These are phyloP conservation scores for Pseudogymnoascus sp. DNA, from an alignment of 2,329 filamentous ascomycete genomes.

Conservation along the genomic window DNA sequence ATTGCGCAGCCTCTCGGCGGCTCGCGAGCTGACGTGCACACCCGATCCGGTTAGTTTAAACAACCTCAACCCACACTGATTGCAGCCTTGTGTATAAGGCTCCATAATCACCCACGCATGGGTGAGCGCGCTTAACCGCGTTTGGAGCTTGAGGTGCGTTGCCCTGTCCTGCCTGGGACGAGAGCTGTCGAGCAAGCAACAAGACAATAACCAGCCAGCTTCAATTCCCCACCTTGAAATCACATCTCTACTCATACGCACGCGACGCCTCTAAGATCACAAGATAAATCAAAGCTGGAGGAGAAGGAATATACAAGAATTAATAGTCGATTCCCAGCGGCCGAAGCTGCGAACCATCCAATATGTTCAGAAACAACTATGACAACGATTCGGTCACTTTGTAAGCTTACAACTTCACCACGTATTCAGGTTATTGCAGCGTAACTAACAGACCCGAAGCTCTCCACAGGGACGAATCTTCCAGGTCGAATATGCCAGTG, in stretches of 20 bases:
- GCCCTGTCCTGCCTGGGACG: slow-evolving; percentile 8
- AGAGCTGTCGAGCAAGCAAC: slow-evolving; percentile 4
- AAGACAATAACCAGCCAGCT: slow-evolving; percentile 1
- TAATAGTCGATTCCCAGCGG: slow-evolving; percentile 10
- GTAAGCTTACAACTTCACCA: slow-evolving; percentile 46
- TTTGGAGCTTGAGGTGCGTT: slow-evolving; percentile 10
- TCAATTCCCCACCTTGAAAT: neutral
- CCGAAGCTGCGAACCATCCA: slow-evolving; percentile 31
- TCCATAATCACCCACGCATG: neutral
- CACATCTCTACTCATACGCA: neutral
- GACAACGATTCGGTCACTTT: slow-evolving; percentile 99
- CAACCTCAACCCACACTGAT: neutral
- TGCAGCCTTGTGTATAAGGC: slow-evolving; percentile 1
- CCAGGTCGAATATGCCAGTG: slow-evolving; percentile 97
- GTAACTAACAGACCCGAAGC: slow-evolving; percentile 43
- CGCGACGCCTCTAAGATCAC: neutral
- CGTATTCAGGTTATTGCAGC: neutral
- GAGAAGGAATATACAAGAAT: neutral
- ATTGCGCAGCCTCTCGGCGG: slow-evolving; percentile 8
- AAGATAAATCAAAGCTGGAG: neutral
- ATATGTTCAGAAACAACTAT: slow-evolving; percentile 99
- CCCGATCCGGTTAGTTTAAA: neutral
- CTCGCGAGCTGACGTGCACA: slow-evolving; percentile 8
- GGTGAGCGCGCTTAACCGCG: slow-evolving; percentile 6
- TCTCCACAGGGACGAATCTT: slow-evolving; percentile 99